Base-by-base conservation (phyloP, 164 flowering plant genomes). In the Pachysandra terminalis region DNA sequence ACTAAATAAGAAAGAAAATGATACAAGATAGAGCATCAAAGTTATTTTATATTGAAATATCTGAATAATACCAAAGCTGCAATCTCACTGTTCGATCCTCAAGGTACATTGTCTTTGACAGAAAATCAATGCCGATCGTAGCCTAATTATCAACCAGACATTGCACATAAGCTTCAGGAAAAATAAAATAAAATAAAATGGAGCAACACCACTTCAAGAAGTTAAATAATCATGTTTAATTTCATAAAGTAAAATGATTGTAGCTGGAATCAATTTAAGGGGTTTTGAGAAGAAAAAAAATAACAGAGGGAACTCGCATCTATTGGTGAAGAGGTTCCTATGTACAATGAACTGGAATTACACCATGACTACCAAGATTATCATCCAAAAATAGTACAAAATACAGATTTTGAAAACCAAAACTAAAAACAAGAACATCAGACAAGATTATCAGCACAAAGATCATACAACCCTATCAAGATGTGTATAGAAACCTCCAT, bases 91-190 rank as follows among this genome's bases (percentile, higher is more conserved):
- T 91, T 32, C 95, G 83, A 68, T 91, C 97, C 78, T 91, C 96
- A 68, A 91, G 93, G 62, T 91, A 91, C 96, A 90, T 91, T 3
- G 97, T 91, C 80, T 91, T 91, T 63, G 97, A 91, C 21, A 90
- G 82, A 73, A 90, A 90, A 81, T 91, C 97, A 75, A 91, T 91
- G 63, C 96, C 97, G 73, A 91, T 91, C 0, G 97, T 90, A 62
- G 96, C 96, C 96, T 90, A 87, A 49, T 25, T 48, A 73, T 64
- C 49, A 79, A 63, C 52, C 56, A 21, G 71, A 62, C 7, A 1
- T 32, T 60, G 14, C 55, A 48, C 58, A 56, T 72, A 68, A 65
- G 71, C 56, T 45, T 23, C 26, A 63, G 37, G 37, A 32, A 7
- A 7, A 7, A 32, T 3, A 7, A 7, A 32, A 32, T 3, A 32